Percentiles rank a stretch among this genome's conserved stretches.
Evolutionary conservation across 805 yeast genomes (phyloP).

Genomic region (Ogataea neopini): DNA sequence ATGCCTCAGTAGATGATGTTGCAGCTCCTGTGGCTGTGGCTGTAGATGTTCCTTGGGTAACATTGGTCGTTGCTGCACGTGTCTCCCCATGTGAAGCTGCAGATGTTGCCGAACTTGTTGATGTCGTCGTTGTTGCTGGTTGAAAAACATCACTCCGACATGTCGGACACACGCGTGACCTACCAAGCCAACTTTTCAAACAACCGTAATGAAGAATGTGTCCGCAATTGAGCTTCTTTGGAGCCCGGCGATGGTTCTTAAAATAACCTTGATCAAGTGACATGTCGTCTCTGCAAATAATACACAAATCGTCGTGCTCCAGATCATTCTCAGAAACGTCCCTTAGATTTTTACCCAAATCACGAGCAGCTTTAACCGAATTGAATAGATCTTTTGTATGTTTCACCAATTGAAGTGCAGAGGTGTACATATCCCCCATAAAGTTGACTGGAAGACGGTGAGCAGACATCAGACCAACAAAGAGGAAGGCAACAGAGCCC

Average conservation of each 20-base stretch:
- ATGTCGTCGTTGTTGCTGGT: neutral
- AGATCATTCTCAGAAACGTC: slow-evolving; percentile 66
- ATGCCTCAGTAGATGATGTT: neutral
- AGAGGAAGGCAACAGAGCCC: slow-evolving; percentile 45
- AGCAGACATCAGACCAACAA: slow-evolving; percentile 45
- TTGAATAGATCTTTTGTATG: slow-evolving; percentile 40
- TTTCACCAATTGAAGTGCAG: slow-evolving; percentile 31
- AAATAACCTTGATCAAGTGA: slow-evolving; percentile 37
- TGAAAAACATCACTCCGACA: slow-evolving; percentile 73
- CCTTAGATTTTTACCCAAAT: slow-evolving; percentile 61
- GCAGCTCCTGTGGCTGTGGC: no score
- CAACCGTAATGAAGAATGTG: slow-evolving; percentile 91
- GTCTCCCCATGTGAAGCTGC: no score
- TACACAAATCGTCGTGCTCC: slow-evolving; percentile 68
- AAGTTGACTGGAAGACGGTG: slow-evolving; percentile 35
- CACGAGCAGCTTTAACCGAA: slow-evolving; percentile 49
- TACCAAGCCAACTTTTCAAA: slow-evolving; percentile 87
- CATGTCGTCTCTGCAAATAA: slow-evolving; percentile 93
- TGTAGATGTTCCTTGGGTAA: no score
- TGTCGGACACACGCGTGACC: slow-evolving; percentile 91
- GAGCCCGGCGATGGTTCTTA: slow-evolving; percentile 47
- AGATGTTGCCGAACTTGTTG: neutral
- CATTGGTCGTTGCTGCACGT: no score
- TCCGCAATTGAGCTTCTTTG: slow-evolving; percentile 79
- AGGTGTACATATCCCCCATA: slow-evolving; percentile 32